phyloP scores from a whole-genome alignment of 2,329 filamentous ascomycete genomes.

The Aspergillus fumigatus region DNA sequence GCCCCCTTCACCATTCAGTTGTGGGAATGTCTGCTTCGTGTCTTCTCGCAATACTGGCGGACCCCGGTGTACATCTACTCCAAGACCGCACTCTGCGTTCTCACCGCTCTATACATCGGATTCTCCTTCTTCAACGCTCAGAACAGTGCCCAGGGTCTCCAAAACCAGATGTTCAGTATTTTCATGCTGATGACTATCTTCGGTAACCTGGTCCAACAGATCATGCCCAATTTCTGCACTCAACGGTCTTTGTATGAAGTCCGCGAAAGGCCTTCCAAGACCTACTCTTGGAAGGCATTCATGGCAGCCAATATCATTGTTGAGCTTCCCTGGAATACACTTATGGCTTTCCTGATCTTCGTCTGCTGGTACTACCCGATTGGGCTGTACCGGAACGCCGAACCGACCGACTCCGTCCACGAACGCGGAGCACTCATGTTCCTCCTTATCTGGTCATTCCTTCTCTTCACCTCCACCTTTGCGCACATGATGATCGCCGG shows the following conservation, averaged over 20 bases:
- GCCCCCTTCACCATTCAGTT: constrained; percentile 68
- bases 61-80: constrained; percentile 85
- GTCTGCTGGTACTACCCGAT: constrained; percentile 66
- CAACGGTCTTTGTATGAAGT: constrained; percentile 58
- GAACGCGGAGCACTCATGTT: constrained; percentile 62
- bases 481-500: constrained; percentile 69
- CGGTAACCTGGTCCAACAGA: constrained; percentile 52
- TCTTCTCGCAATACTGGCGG: constrained; percentile 91
- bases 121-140: constrained; percentile 75
- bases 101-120: constrained; percentile 71
- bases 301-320: constrained; percentile 67
- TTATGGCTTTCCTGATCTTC: constrained; percentile 61
- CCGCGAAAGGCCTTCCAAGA: constrained; percentile 60
- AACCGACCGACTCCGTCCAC: constrained; percentile 34
- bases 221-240: constrained; percentile 57
- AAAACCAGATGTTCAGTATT: constrained; percentile 87
- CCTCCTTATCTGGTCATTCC: constrained; percentile 60
- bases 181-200: constrained; percentile 85
- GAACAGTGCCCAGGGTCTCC: constrained; percentile 72
- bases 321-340: constrained; percentile 63
- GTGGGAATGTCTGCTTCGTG: constrained; percentile 62
- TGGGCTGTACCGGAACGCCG: constrained; percentile 42
- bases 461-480: constrained; percentile 69
- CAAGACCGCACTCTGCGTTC: constrained; percentile 64
- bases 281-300: constrained; percentile 71